Conservation (phyloP, 352 stramenopile genomes). For the Bremia lactucae region DNA sequence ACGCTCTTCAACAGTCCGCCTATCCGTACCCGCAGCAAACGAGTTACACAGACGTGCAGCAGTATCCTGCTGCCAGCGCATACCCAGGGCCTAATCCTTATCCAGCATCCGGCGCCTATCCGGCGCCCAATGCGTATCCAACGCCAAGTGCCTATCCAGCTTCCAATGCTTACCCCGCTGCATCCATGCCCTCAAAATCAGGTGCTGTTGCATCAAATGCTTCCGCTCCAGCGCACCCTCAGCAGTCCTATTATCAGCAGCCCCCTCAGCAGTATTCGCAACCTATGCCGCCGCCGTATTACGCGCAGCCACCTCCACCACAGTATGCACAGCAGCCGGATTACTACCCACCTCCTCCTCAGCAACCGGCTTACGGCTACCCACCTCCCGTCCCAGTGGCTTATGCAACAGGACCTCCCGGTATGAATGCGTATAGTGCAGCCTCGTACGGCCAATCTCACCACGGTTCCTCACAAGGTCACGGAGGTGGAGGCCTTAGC, state of each 20-base stretch:
- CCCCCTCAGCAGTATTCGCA: conserved; percentile 22
- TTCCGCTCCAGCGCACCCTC: conserved; percentile 14
- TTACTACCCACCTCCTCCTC: conserved; percentile 25
- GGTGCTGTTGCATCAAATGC: conserved; percentile 11
- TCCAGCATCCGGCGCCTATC: conserved; percentile 3
- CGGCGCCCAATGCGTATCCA: conserved; percentile 5
- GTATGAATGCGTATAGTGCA: conserved; percentile 18
- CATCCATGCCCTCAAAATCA: conserved; percentile 2
- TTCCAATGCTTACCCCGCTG: conserved; percentile 5
- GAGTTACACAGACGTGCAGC: conserved; percentile 11
- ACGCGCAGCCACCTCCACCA: conserved; percentile 17
- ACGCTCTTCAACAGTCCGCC: conserved; percentile 10
- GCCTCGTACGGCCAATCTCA: conserved; percentile 19
- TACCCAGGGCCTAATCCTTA: conserved; percentile 12
- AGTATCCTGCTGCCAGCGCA: conserved; percentile 6
- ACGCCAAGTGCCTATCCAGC: conserved; percentile 9
- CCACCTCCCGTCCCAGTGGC: conserved; percentile 16
- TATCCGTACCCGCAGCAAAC: conserved; percentile 28
- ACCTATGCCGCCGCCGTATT: conserved; percentile 19
- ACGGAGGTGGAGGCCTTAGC: conserved; percentile 18
- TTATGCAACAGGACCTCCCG: conserved; percentile 24
- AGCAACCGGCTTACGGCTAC: conserved; percentile 18
- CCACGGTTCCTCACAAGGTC: conserved; percentile 19
- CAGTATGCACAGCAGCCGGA: conserved; percentile 21
- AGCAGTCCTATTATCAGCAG: conserved; percentile 32